phyloP scores from a whole-genome alignment of 768 basidiomycete genomes.

The Tricholoma saponaceum region DNA sequence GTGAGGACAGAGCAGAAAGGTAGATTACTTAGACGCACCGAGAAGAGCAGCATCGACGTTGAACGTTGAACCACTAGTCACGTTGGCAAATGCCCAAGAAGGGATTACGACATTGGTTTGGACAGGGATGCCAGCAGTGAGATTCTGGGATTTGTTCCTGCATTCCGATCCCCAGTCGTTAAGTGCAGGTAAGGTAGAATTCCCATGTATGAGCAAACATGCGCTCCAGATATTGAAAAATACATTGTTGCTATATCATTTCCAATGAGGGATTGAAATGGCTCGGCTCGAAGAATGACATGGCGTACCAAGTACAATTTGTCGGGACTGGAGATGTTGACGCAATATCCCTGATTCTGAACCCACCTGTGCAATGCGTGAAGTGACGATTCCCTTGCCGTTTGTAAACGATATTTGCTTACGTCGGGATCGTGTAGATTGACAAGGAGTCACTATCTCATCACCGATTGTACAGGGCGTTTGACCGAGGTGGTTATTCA shows the following conservation, averaged over 20 bases:
- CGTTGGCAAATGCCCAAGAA: slow-evolving; percentile 4
- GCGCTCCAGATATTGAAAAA: slow-evolving; percentile 25
- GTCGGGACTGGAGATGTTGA: slow-evolving; percentile 2
- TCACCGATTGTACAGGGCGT: slow-evolving; percentile 6
- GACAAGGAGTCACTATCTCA: slow-evolving; percentile 6
- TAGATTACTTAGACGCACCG: slow-evolving; percentile 6
- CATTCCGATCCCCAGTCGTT: slow-evolving; percentile 7
- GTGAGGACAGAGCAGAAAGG: neutral
- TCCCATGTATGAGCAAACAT: slow-evolving; percentile 11
- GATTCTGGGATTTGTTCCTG: slow-evolving; percentile 7
- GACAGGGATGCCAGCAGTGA: slow-evolving; percentile 8
- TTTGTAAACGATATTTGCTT: neutral
- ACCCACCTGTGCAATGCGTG: neutral
- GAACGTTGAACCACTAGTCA: slow-evolving; percentile 4
- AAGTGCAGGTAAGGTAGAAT: slow-evolving; percentile 3
- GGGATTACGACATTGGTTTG: slow-evolving; percentile 1
- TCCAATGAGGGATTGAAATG: neutral
- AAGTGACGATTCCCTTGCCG: neutral
- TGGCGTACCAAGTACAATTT: slow-evolving; percentile 17
- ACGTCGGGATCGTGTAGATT: neutral
- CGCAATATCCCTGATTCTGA: neutral
- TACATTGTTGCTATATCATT: slow-evolving; percentile 24
- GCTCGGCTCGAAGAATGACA: neutral
- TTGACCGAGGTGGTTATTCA: slow-evolving; percentile 6
- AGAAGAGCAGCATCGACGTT: neutral